Base-by-base conservation (phyloP, 2,329 filamentous ascomycete species). In the Blumeria graminis region DNA sequence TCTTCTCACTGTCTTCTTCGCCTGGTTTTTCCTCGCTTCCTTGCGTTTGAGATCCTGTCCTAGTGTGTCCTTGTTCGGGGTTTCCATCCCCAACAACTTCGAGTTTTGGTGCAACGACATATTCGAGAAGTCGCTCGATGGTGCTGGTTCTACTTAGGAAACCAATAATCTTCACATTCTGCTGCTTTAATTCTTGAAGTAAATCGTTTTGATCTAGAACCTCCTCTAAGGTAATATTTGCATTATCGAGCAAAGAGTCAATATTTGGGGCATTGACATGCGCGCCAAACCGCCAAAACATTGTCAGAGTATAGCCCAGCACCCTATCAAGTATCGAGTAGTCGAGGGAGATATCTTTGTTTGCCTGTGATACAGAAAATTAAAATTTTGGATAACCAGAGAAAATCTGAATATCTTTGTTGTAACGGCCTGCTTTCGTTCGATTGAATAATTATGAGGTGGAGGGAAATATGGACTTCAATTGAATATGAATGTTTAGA, bases 231-330 rank as follows among this genome's bases (percentile, higher is more conserved):
- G 86, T 88, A 68, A 95, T 89, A 71, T 94, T 86, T 64, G 79
- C 81, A 71, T 94, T 94, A 69, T 98, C 92, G 69, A 98, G 87
- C 66, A 98, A 86, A 63, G 83, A 88, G 71, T 96, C 92, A 71
- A 98, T 87, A 67, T 89, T 84, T 65, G 90, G 95, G 71, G 94
- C 84, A 76, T 87, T 94, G 76, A 89, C 86, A 77, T 96, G 96
- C 68, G 88, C 88, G 77, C 92, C 90, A 77, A 96, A 98, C 72
- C 90, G 84, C 92, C 92, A 98, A 72, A 98, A 98, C 92, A 98
- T 98, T 74, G 71, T 90, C 22, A 28, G 22, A 28, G 22, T 28
- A 4, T 28, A 28, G 22, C 22, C 22, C 22, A 28, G 4, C 4
- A 28, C 22, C 22, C 22, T 28, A 28, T 28, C 22, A 4, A 28